Conservation (phyloP, 352 stramenopile species). For the Peronospora tabacina region DNA sequence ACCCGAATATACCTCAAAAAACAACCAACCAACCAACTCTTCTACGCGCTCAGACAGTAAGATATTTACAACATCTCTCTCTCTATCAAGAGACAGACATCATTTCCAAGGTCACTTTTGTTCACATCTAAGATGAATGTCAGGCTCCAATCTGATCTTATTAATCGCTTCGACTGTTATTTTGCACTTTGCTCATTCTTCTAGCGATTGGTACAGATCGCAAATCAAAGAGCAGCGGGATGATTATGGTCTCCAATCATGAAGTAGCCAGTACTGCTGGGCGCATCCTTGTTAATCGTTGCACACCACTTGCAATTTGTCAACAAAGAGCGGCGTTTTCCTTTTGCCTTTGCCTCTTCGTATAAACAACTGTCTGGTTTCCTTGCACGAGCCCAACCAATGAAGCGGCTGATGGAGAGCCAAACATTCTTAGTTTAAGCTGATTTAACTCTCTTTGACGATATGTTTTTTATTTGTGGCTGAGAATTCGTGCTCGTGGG, state of each 20-base stretch:
- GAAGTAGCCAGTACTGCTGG: too few relatives aligned
- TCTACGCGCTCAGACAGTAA: background rate
- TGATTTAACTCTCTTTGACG: background rate
- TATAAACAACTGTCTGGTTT: too few relatives aligned
- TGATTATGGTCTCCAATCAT: background rate
- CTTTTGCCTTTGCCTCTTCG: background rate
- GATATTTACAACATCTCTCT: background rate
- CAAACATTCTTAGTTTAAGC: background rate
- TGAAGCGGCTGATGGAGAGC: too few relatives aligned
- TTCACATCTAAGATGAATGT: background rate
- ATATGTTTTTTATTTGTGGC: background rate
- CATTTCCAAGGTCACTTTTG: slow-evolving; percentile 1
- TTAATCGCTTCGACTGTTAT: background rate
- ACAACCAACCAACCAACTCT: too few relatives aligned
- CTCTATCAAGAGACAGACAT: background rate
- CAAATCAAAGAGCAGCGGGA: background rate
- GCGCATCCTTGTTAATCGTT: background rate
- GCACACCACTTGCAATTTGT: background rate
- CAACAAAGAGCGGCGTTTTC: background rate
- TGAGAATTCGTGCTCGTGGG: background rate
- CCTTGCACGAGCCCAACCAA: background rate
- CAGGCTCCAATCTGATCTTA: background rate
- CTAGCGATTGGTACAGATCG: background rate
- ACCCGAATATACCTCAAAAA: too few relatives aligned
- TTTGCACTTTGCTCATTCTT: background rate